A percentile compares a stretch with the other conserved stretches of the same genome.
Conservation (phyloP, 1,284 basidiomycete species). For the Microbotryum silenes-acaulis region DNA sequence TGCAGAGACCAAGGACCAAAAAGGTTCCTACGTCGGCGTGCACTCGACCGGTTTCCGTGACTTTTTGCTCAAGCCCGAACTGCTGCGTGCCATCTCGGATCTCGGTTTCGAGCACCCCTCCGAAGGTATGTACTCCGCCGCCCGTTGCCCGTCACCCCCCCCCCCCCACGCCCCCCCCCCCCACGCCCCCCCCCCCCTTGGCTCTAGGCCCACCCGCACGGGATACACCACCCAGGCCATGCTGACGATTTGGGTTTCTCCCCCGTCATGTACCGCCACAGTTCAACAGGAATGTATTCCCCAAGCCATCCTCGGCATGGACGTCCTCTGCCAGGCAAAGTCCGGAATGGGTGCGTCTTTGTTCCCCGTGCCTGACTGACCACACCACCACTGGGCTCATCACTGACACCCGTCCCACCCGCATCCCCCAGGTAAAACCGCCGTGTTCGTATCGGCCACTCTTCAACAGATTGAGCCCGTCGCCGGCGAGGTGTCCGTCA, state of each 20-base stretch:
- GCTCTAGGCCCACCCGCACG: too few relatives aligned
- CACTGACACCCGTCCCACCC: too few relatives aligned
- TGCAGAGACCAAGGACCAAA: slow-evolving; percentile 60
- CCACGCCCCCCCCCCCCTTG: too few relatives aligned
- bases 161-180: too few relatives aligned
- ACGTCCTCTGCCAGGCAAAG: slow-evolving; percentile 98
- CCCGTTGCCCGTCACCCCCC: neutral
- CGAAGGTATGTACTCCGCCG: slow-evolving; percentile 60
- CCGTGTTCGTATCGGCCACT: slow-evolving; percentile 95
- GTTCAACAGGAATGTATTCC: slow-evolving; percentile 99
- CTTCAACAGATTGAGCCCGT: slow-evolving; percentile 98
- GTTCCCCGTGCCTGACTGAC: too few relatives aligned
- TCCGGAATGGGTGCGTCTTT: slow-evolving; percentile 70
- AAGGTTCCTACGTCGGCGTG: slow-evolving; percentile 95
- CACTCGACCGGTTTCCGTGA: slow-evolving; percentile 71
- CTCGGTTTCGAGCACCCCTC: slow-evolving; percentile 99
- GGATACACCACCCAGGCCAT: neutral
- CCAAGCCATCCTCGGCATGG: slow-evolving; percentile 98
- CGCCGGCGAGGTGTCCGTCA: slow-evolving; percentile 93
- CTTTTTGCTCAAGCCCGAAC: slow-evolving; percentile 93
- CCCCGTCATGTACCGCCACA: slow-evolving; percentile 39
- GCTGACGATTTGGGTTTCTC: neutral
- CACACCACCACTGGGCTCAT: neutral
- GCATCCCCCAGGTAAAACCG: slow-evolving; percentile 65
- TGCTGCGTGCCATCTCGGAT: slow-evolving; percentile 95